Evolutionary conservation across 139 green algal genomes (phyloP).

Genomic region (Mesotaenium endlicherianum): DNA sequence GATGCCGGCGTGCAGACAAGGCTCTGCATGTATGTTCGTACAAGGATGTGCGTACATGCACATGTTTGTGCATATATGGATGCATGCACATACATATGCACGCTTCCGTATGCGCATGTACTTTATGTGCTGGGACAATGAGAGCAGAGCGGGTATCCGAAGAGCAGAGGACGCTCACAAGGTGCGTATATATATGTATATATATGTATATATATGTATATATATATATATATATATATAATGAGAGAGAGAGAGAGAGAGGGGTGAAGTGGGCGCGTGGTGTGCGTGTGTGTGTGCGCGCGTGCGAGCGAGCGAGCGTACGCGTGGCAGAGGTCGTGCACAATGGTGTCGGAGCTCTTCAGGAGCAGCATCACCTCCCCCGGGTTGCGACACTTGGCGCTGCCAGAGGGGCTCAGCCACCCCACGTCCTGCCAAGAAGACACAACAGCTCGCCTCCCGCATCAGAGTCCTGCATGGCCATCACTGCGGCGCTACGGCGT

Average conservation of each 20-base stretch:
- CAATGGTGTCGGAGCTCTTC: constrained; percentile 81
- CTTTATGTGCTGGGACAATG: too few relatives aligned
- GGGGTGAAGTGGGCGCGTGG: neutral
- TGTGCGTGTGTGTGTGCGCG: neutral
- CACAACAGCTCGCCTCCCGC: too few relatives aligned
- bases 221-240: neutral
- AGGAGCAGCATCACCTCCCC: constrained; percentile 87
- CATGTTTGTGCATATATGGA: neutral
- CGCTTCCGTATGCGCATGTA: neutral
- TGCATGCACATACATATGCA: neutral
- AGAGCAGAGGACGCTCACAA: neutral
- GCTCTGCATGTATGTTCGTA: too few relatives aligned
- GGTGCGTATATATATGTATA: neutral
- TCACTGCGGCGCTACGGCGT: too few relatives aligned
- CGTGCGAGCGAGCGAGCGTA: neutral
- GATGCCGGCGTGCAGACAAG: too few relatives aligned
- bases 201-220: neutral
- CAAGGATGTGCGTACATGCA: neutral
- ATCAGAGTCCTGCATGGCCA: too few relatives aligned
- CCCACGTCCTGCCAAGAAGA: constrained; percentile 75
- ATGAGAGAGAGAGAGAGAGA: neutral
- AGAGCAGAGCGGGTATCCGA: too few relatives aligned
- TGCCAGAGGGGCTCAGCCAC: constrained; percentile 72
- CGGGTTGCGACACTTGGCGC: constrained; percentile 61
- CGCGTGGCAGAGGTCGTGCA: constrained; percentile 73